Conservation (phyloP, 1,284 basidiomycete species). For the Melampsora larici-populina region DNA sequence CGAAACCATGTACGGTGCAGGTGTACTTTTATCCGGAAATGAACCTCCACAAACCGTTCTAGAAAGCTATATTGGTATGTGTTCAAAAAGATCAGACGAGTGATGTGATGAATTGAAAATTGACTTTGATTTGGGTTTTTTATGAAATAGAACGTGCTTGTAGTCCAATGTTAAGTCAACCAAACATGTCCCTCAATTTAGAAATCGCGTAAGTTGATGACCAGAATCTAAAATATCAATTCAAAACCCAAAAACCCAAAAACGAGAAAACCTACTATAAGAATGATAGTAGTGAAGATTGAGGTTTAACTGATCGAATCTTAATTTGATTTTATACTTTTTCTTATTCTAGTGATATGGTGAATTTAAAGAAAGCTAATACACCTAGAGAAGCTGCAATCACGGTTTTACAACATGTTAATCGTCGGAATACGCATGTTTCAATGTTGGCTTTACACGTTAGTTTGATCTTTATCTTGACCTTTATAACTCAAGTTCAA, state of each 20-base stretch:
- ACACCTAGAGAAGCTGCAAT: conserved; percentile 85
- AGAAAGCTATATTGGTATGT: not conserved
- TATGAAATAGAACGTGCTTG: conserved; percentile 66
- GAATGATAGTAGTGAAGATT: not conserved
- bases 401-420: conserved; percentile 73
- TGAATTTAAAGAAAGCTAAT: conserved; percentile 95
- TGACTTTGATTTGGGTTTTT: too few relatives aligned
- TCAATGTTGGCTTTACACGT: conserved; percentile 67
- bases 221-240: not conserved
- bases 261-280: not conserved
- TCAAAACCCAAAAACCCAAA: not conserved
- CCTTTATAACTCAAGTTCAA: not conserved
- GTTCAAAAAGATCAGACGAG: not conserved
- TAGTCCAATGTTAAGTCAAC: conserved; percentile 77
- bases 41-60: not conserved
- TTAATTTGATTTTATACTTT: not conserved
- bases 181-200: conserved; percentile 86
- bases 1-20: not conserved
- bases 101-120: too few relatives aligned
- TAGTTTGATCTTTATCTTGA: conserved; percentile 30
- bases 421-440: conserved; percentile 85
- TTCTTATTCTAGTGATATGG: conserved; percentile 57
- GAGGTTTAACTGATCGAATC: not conserved
- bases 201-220: conserved; percentile 71
- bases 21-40: not conserved